phyloP scores from a whole-genome alignment of 352 stramenopile species.

The Phytophthora sp. region DNA sequence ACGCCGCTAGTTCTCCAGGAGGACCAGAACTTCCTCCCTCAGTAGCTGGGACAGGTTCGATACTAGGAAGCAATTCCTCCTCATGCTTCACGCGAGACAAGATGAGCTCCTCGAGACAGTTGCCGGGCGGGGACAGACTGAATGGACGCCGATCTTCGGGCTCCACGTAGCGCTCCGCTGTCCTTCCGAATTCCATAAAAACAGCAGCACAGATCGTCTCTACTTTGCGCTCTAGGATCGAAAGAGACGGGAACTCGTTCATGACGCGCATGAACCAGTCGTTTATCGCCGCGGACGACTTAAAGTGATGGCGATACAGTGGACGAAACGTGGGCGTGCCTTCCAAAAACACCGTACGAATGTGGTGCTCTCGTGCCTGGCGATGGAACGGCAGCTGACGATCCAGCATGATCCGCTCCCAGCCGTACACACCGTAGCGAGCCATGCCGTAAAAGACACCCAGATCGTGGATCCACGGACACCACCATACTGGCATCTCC shows the following conservation, averaged over 20 bases:
- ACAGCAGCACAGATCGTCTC: slow-evolving; percentile 62
- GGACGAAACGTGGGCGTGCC: slow-evolving; percentile 57
- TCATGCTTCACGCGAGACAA: slow-evolving; percentile 44
- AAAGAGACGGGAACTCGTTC: slow-evolving; percentile 79
- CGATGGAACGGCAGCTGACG: slow-evolving; percentile 79
- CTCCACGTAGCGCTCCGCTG: slow-evolving; percentile 53
- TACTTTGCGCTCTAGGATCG: slow-evolving; percentile 76
- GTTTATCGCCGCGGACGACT: slow-evolving; percentile 50
- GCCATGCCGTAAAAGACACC: slow-evolving; percentile 84
- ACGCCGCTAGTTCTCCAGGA: slow-evolving; percentile 30
- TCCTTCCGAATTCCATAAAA: slow-evolving; percentile 20
- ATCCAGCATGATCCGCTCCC: slow-evolving; percentile 73
- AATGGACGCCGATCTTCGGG: slow-evolving; percentile 66
- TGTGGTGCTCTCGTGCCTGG: slow-evolving; percentile 69
- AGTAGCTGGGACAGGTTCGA: slow-evolving; percentile 18
- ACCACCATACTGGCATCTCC: slow-evolving; percentile 91
- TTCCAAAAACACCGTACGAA: slow-evolving; percentile 76
- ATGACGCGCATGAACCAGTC: slow-evolving; percentile 68
- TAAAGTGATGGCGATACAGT: slow-evolving; percentile 70
- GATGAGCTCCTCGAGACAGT: slow-evolving; percentile 61
- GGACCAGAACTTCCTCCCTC: slow-evolving; percentile 10
- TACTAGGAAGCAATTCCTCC: slow-evolving; percentile 42
- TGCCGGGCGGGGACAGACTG: slow-evolving; percentile 61
- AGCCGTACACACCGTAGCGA: slow-evolving; percentile 72
- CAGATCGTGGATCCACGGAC: slow-evolving; percentile 87